Base-by-base conservation (phyloP, 2,329 filamentous ascomycete genomes). In the Stagonosporopsis rhizophila region DNA sequence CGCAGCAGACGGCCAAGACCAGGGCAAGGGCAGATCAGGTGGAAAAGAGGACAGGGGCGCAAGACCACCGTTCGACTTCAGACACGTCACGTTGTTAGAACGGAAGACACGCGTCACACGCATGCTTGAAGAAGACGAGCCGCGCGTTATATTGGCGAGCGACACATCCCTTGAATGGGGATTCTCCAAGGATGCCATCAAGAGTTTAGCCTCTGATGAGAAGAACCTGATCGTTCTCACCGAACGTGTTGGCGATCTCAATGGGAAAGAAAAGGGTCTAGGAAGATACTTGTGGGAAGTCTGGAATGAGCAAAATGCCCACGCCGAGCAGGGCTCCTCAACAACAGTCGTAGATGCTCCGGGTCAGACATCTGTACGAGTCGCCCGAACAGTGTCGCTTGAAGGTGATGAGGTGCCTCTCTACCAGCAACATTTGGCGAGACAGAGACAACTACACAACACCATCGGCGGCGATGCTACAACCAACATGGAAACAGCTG, bases 131-230 rank as follows among this genome's bases (percentile, higher is more conserved):
- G 65, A 81, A 19, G 72, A 76, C 41, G 80, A 79, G 20, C 83
- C 87, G 70, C 77, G 87, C 49, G 92, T 99, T 15, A 95, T 99
- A 47, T 81, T 99, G 53, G 93, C 95, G 2, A 97, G 92, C 65
- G 94, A 98, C 73, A 85, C 87, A 3, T 96, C 91, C 27, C 79
- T 98, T 19, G 92, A 96, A 67, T 99, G 95, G 95, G 95, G 95
- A 0, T 96, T 96, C 70, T 96, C 95, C 0, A 91, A 89, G 68
- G 88, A 94, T 49, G 82, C 93, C 0, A 78, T 99, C 44, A 87
- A 85, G 61, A 83, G 83, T 9, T 82, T 99, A 52, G 92, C 92
- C 0, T 83, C 85, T 56, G 90, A 96, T 62, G 80, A 88, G 1
- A 87, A 87, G 38, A 99, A 97, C 72, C 79, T 98, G 41, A 85